phyloP scores from a whole-genome alignment of 352 stramenopile genomes.

The Pythium plurisporium region DNA sequence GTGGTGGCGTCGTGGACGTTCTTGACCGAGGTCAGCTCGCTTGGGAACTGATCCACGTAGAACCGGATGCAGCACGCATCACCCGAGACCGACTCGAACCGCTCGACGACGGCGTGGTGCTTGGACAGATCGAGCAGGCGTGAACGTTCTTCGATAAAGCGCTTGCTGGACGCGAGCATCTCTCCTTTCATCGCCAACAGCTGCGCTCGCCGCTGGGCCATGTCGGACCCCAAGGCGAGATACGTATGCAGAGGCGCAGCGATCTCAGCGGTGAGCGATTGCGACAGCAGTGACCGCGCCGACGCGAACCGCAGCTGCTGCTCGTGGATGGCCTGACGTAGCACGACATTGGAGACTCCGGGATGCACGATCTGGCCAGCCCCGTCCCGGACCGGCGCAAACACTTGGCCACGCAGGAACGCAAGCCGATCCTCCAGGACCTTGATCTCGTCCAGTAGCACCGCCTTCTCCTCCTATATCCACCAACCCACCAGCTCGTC shows the following conservation, averaged over 20 bases:
- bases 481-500: neutral
- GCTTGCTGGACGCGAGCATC: slow-evolving; percentile 27
- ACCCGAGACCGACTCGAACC: slow-evolving; percentile 40
- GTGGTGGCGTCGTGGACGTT: slow-evolving; percentile 48
- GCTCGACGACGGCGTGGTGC: slow-evolving; percentile 36
- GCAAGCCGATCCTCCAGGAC: slow-evolving; percentile 9
- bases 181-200: slow-evolving; percentile 27
- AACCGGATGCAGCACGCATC: slow-evolving; percentile 50
- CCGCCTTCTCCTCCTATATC: slow-evolving; percentile 17
- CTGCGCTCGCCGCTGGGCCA: slow-evolving; percentile 26
- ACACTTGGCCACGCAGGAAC: slow-evolving; percentile 19
- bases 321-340: slow-evolving; percentile 19
- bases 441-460: slow-evolving; percentile 12
- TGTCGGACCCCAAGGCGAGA: slow-evolving; percentile 36
- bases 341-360: slow-evolving; percentile 12
- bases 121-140: slow-evolving; percentile 31
- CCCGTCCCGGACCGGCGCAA: slow-evolving; percentile 7
- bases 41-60: slow-evolving; percentile 46
- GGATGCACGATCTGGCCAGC: slow-evolving; percentile 6
- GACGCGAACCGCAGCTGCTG: slow-evolving; percentile 22
- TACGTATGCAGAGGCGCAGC: slow-evolving; percentile 15
- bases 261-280: slow-evolving; percentile 16
- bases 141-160: slow-evolving; percentile 38
- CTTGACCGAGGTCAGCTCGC: slow-evolving; percentile 26
- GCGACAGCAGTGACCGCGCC: slow-evolving; percentile 16